Percentiles rank a stretch among this genome's conserved stretches.
phyloP scores from a whole-genome alignment of 108 stramenopile species.

The Cyclotella sp. region DNA sequence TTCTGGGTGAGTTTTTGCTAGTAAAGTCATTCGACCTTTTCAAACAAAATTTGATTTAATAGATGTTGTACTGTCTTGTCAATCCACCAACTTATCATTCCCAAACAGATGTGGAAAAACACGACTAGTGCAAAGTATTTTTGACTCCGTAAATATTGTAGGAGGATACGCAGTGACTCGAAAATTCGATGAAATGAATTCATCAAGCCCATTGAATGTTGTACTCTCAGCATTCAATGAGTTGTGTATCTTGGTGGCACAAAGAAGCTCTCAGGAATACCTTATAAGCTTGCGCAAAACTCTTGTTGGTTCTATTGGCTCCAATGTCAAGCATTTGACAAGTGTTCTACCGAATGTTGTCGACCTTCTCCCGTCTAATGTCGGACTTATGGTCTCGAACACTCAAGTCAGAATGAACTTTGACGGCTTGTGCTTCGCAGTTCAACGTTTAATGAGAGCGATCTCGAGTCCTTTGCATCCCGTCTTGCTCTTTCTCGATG shows the following conservation, averaged over 20 bases:
- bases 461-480: constrained; percentile 28
- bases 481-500: constrained; percentile 5
- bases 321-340: background rate
- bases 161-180: constrained; percentile 35
- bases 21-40: background rate
- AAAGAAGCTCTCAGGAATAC: constrained; percentile 3
- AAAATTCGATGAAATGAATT: constrained; percentile 29
- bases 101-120: background rate
- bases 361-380: no score
- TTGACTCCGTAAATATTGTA: constrained; percentile 7
- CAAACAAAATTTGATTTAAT: no score
- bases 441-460: constrained; percentile 40
- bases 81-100: background rate
- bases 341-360: no score
- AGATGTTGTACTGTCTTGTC: background rate
- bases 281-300: constrained; percentile 7
- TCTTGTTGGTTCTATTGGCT: constrained; percentile 18
- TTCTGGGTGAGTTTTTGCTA: constrained; percentile 24
- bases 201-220: constrained; percentile 18
- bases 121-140: constrained; percentile 27
- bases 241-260: constrained; percentile 16
- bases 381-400: no score
- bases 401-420: no score
- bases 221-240: constrained; percentile 36
- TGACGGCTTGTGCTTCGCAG: background rate